A percentile compares a stretch with the other conserved stretches of the same genome.
These are phyloP conservation scores for Kwoniella dendrophila DNA, from an alignment of 768 basidiomycete genomes.

Conservation along the genomic window DNA sequence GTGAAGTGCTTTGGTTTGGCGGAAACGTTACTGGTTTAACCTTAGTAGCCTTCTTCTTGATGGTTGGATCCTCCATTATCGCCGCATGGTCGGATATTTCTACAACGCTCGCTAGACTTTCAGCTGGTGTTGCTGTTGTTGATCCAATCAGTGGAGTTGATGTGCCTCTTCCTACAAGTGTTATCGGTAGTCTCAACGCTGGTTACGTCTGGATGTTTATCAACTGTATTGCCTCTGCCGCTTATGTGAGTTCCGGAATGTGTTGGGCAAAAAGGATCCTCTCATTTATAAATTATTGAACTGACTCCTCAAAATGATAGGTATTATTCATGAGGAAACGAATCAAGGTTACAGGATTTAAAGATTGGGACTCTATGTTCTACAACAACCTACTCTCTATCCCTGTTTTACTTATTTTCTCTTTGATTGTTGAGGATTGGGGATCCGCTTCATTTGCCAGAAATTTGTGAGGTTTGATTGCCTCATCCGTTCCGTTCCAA, in stretches of 20 bases:
- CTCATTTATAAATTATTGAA: background rate
- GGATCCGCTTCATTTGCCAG: conserved; percentile 69
- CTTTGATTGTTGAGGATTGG: conserved; percentile 88
- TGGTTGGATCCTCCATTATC: conserved; percentile 93
- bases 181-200: conserved; percentile 64
- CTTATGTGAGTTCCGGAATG: conserved; percentile 82
- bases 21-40: conserved; percentile 84
- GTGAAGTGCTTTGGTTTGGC: conserved; percentile 95
- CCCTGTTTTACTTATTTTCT: conserved; percentile 80
- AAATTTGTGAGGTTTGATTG: conserved; percentile 76
- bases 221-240: conserved; percentile 87
- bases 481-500: background rate
- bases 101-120: conserved; percentile 55
- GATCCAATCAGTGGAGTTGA: conserved; percentile 53
- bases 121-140: conserved; percentile 41
- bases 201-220: conserved; percentile 97
- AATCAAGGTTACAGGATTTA: conserved; percentile 91
- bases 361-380: conserved; percentile 99
- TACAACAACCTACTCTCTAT: conserved; percentile 97
- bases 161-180: conserved; percentile 38
- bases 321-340: conserved; percentile 94
- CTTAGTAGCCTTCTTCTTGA: conserved; percentile 83
- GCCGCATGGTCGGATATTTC: conserved; percentile 95
- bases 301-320: conserved; percentile 57
- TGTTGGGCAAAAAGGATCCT: too few relatives aligned